Percentiles rank a stretch among this genome's conserved stretches.
Evolutionary conservation across 345 rosid species (phyloP).

Genomic region (Gossypium rotundifolium): DNA sequence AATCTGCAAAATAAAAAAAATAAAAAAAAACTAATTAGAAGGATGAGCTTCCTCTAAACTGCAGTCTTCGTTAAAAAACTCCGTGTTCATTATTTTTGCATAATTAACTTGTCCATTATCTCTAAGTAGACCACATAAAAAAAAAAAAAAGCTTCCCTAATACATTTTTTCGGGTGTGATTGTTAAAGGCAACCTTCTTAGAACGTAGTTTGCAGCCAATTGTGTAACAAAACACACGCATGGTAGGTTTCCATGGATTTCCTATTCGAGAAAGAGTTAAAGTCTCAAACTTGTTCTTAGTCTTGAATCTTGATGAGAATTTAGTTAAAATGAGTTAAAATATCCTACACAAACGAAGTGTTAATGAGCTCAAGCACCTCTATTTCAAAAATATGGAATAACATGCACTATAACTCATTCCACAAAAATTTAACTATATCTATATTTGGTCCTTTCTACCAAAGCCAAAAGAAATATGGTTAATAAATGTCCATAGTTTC

Average conservation of each 20-base stretch:
- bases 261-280: background rate
- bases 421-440: background rate
- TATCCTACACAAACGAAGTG: background rate
- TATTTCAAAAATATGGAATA: background rate
- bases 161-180: background rate
- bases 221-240: background rate
- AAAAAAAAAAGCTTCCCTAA: background rate
- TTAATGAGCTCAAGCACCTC: background rate
- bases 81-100: background rate
- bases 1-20: constrained; percentile 40
- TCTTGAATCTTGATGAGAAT: background rate
- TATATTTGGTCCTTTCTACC: background rate
- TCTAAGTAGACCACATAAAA: background rate
- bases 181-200: background rate
- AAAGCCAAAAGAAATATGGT: background rate
- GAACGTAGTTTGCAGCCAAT: background rate
- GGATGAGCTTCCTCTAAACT: background rate
- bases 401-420: background rate
- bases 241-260: background rate
- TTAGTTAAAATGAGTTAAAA: background rate
- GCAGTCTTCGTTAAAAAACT: background rate
- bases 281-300: too few relatives aligned
- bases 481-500: background rate
- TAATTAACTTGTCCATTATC: background rate
- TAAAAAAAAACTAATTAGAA: background rate